A percentile compares a stretch with the other conserved stretches of the same genome.
phyloP scores from a whole-genome alignment of 225 moss, liverwort and hornwort genomes.

The Straminergon stramineum region DNA sequence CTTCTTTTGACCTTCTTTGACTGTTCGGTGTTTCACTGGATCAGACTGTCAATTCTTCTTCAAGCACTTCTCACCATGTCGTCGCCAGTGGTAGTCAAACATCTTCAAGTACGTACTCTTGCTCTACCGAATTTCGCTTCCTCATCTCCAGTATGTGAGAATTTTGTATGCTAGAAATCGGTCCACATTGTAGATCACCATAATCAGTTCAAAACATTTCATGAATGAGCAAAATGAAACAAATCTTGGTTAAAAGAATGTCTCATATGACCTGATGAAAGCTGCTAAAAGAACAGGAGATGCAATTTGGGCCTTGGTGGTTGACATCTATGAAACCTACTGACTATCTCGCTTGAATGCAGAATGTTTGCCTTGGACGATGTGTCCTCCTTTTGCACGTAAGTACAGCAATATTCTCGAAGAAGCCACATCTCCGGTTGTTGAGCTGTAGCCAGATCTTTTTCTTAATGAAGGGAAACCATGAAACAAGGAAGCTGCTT shows the following conservation, averaged over 20 bases:
- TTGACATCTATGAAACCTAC: not conserved
- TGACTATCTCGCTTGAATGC: conserved; percentile 8
- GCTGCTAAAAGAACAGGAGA: not conserved
- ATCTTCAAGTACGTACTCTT: conserved; percentile 54
- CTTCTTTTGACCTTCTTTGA: conserved; percentile 5
- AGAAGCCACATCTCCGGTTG: conserved; percentile 62
- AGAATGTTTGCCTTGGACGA: conserved; percentile 65
- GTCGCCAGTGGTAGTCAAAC: conserved; percentile 57
- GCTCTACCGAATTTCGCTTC: not conserved
- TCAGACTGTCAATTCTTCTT: conserved; percentile 73
- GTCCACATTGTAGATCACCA: not conserved
- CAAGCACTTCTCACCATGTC: conserved; percentile 75
- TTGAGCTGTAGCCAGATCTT: conserved; percentile 75
- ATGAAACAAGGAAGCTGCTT: conserved; percentile 64
- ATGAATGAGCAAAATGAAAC: not conserved
- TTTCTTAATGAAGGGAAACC: conserved; percentile 76
- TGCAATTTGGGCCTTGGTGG: not conserved
- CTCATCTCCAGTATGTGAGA: not conserved
- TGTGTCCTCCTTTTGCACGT: conserved; percentile 81
- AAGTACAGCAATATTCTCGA: conserved; percentile 76
- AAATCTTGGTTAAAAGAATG: not conserved
- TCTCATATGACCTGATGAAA: not conserved
- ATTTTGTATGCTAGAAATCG: not conserved
- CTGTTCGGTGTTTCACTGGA: not conserved
- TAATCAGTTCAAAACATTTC: not conserved